Conservation (phyloP, 176 grass and related monocot species). For the Areca catechu region DNA sequence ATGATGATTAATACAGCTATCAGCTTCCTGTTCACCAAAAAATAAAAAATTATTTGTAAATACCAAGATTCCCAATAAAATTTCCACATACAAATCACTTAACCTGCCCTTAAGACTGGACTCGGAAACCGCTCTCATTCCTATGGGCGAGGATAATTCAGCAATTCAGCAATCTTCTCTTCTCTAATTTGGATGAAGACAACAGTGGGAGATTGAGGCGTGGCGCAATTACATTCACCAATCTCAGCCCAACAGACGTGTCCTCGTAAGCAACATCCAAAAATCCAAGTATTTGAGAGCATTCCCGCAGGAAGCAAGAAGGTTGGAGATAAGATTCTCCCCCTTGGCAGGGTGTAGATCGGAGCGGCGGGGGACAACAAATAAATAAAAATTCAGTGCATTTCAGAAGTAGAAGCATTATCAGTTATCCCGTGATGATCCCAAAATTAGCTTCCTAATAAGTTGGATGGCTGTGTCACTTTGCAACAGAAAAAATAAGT, state of each 20-base stretch:
- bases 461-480: too few species aligned
- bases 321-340: conserved; percentile 65
- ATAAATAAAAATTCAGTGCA: too few species aligned
- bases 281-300: conserved; percentile 45
- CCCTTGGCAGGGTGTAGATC: conserved; percentile 13
- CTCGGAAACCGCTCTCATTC: conserved; percentile 55
- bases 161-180: conserved; percentile 57
- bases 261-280: conserved; percentile 45
- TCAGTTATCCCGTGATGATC: too few species aligned
- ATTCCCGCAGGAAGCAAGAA: conserved; percentile 63
- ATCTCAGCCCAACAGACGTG: conserved; percentile 12
- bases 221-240: conserved; percentile 7
- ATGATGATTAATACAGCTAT: too few species aligned
- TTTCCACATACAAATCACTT: conserved; percentile 46
- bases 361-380: too few species aligned
- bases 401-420: too few species aligned
- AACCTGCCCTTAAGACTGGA: conserved; percentile 42
- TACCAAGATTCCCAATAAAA: conserved; percentile 68
- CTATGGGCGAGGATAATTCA: conserved; percentile 54
- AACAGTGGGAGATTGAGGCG: conserved; percentile 19
- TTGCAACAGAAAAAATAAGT: too few species aligned
- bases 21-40: too few species aligned
- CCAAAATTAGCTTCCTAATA: too few species aligned
- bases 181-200: conserved; percentile 63
- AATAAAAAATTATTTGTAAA: too few species aligned